phyloP scores from a whole-genome alignment of 2,329 filamentous ascomycete species.

The Diaporthe amygdali region DNA sequence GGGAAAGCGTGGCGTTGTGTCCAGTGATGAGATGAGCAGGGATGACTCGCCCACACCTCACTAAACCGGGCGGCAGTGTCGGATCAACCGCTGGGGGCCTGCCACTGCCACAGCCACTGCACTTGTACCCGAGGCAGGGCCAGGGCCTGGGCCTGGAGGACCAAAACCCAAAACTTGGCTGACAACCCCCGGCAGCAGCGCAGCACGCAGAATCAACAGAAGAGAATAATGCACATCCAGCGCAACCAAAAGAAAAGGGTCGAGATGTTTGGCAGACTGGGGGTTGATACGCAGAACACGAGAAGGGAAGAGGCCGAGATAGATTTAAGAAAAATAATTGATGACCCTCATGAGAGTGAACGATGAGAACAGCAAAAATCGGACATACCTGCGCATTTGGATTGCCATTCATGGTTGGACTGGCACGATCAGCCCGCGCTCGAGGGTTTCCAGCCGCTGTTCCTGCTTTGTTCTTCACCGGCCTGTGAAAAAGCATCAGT shows the following conservation, averaged over 20 bases:
- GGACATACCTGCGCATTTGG: conserved; percentile 58
- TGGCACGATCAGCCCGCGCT: conserved; percentile 66
- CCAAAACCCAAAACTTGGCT: conserved; percentile 24
- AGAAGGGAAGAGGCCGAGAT: too few relatives aligned
- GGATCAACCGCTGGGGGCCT: conserved; percentile 10
- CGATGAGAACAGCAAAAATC: neutral
- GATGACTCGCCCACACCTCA: conserved; percentile 19
- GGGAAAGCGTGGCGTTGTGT: conserved; percentile 22
- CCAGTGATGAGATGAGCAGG: conserved; percentile 23
- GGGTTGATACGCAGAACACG: neutral
- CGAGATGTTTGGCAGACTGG: neutral
- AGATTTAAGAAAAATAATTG: neutral
- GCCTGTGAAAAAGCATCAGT: conserved; percentile 52
- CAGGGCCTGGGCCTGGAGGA: conserved; percentile 12
- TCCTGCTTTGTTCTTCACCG: conserved; percentile 76
- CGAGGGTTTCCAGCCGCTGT: conserved; percentile 73
- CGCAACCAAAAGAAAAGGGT: conserved; percentile 10
- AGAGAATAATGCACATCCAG: neutral
- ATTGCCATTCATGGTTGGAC: conserved; percentile 63
- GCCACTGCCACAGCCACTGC: too few relatives aligned
- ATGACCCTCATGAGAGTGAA: conserved; percentile 1
- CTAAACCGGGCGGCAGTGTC: conserved; percentile 19
- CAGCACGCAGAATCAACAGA: neutral
- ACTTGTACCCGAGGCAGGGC: conserved; percentile 1
- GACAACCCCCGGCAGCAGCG: neutral